A percentile compares a stretch with the other conserved stretches of the same genome.
These are phyloP conservation scores for Nannochloropsis salina DNA, from an alignment of 108 stramenopile genomes.

Conservation along the genomic window DNA sequence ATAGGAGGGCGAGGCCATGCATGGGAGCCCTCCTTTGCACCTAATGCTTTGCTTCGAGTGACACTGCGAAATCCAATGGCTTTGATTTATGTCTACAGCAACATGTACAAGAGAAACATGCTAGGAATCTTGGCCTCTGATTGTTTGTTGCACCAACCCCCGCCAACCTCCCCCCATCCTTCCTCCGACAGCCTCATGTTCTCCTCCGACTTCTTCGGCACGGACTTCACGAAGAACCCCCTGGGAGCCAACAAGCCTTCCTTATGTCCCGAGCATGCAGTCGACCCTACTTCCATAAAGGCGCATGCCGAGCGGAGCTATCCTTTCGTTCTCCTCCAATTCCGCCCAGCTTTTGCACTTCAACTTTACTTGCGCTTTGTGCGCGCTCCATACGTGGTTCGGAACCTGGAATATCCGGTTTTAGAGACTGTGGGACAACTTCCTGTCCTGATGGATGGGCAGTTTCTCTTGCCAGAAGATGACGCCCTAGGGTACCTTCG, in stretches of 20 bases:
- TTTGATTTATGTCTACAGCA: too few species aligned
- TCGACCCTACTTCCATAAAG: background rate
- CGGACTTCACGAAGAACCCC: background rate
- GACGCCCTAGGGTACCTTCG: background rate
- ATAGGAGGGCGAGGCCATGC: too few species aligned
- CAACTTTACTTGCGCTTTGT: constrained; percentile 15
- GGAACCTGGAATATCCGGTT: background rate
- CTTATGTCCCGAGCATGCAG: background rate
- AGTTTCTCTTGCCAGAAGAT: background rate
- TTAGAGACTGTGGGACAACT: background rate
- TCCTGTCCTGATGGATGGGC: constrained; percentile 6
- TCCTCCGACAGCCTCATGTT: background rate
- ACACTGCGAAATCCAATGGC: too few species aligned
- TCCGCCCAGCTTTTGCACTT: background rate
- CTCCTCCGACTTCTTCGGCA: constrained; percentile 17
- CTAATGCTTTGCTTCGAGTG: too few species aligned
- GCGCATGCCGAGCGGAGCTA: background rate
- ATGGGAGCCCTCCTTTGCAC: too few species aligned
- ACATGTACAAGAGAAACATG: too few species aligned
- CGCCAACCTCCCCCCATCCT: too few species aligned
- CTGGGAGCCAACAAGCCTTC: background rate
- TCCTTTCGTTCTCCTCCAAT: background rate
- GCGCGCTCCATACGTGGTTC: constrained; percentile 2
- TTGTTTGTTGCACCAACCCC: too few species aligned
- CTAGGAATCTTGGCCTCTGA: too few species aligned